Percentiles rank a stretch among this genome's conserved stretches.
These are phyloP conservation scores for Rhamnella rubrinervis DNA, from an alignment of 331 rosid genomes.

Conservation along the genomic window DNA sequence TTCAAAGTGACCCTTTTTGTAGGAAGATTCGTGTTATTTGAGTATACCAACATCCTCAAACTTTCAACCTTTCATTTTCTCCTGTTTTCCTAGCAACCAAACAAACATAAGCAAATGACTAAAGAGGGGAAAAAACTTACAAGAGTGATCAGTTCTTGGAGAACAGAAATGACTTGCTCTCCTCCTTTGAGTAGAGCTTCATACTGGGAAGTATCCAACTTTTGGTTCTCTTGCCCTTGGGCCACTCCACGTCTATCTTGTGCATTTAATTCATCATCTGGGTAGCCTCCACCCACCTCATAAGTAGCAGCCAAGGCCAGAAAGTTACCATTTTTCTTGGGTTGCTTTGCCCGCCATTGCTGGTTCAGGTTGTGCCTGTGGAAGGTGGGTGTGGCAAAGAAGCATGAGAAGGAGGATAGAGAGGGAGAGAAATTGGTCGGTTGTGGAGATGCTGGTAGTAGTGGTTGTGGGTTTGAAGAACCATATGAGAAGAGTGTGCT, in stretches of 20 bases:
- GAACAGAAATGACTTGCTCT: conserved; percentile 87
- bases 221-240: conserved; percentile 24
- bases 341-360: not conserved
- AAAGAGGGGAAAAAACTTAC: conserved; percentile 34
- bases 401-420: not conserved
- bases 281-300: conserved; percentile 81
- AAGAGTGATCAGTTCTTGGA: conserved; percentile 68
- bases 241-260: conserved; percentile 8
- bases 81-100: conserved; percentile 1
- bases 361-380: not conserved
- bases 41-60: not conserved
- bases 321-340: not conserved
- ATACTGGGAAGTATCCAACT: conserved; percentile 40
- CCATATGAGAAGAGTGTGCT: no score
- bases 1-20: no score
- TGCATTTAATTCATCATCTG: conserved; percentile 39
- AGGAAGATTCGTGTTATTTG: not conserved
- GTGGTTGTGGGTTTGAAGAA: no score
- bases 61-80: not conserved
- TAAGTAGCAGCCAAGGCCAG: conserved; percentile 32
- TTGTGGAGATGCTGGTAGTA: no score
- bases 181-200: conserved; percentile 82
- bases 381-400: not conserved
- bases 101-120: not conserved
- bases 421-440: no score